Evolutionary conservation across 441 rosid species (phyloP).

Genomic region (Erodium texanum): DNA sequence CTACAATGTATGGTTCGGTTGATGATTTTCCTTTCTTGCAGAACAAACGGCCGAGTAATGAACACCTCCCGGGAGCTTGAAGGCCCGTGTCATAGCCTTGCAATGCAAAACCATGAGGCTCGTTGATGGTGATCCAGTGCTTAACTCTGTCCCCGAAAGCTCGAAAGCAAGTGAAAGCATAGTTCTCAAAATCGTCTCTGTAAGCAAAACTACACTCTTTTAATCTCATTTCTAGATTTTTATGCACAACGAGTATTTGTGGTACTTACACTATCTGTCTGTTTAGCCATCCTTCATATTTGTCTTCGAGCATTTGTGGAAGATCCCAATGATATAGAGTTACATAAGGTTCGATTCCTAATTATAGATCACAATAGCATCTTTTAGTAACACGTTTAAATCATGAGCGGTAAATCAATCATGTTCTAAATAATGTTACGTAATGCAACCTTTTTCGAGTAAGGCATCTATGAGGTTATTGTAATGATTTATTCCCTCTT

Average conservation of each 20-base stretch:
- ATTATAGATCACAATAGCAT: constrained; percentile 16
- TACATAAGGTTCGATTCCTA: constrained; percentile 60
- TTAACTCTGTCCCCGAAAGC: constrained; percentile 65
- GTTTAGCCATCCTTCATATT: constrained; percentile 59
- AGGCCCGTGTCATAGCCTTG: constrained; percentile 65
- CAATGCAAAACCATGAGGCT: constrained; percentile 51
- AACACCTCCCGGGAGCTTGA: constrained; percentile 73
- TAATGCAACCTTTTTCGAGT: constrained; percentile 42
- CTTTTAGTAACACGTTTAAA: neutral
- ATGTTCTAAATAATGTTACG: neutral
- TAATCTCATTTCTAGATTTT: constrained; percentile 1
- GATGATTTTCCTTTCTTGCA: constrained; percentile 54
- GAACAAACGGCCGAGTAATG: constrained; percentile 51
- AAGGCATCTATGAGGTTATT: constrained; percentile 56
- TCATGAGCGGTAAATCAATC: neutral
- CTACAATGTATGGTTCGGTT: constrained; percentile 50
- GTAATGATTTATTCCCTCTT: constrained; percentile 60
- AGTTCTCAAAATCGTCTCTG: constrained; percentile 49
- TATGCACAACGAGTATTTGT: neutral
- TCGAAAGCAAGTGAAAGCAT: constrained; percentile 49
- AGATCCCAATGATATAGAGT: constrained; percentile 77
- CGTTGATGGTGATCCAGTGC: constrained; percentile 66
- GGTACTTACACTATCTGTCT: constrained; percentile 41
- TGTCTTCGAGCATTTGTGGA: constrained; percentile 59
- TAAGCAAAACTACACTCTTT: constrained; percentile 14